These are phyloP conservation scores for Gracilariopsis chorda DNA, from an alignment of 23 red algal genomes.

Conservation along the genomic window DNA sequence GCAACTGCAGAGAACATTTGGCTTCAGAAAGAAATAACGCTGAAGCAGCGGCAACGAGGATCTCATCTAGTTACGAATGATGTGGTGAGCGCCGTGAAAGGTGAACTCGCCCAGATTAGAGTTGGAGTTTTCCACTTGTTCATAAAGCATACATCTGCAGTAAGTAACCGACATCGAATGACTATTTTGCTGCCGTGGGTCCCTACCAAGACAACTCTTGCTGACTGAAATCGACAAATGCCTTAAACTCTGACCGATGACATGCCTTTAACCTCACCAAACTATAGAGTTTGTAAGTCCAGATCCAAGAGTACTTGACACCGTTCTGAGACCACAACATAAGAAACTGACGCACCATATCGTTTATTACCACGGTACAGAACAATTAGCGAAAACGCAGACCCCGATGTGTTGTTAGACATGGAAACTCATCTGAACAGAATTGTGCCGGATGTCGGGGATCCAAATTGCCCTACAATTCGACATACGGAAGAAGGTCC, in stretches of 20 bases:
- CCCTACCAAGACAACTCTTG: neutral
- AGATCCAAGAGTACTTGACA: too few relatives aligned
- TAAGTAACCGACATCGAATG: slow-evolving; percentile 1
- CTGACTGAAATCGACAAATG: neutral
- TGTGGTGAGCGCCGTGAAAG: slow-evolving; percentile 1
- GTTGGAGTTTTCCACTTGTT: slow-evolving; percentile 67
- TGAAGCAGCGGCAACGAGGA: slow-evolving; percentile 27
- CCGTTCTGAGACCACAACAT: too few relatives aligned
- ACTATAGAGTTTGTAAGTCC: slow-evolving; percentile 47
- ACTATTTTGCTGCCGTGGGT: too few relatives aligned
- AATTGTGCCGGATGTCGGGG: slow-evolving; percentile 65
- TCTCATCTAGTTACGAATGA: slow-evolving; percentile 67
- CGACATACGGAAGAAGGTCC: slow-evolving; percentile 67
- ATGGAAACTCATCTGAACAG: slow-evolving; percentile 62
- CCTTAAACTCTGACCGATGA: neutral
- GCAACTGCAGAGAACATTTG: slow-evolving; percentile 9
- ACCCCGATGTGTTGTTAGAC: slow-evolving; percentile 65
- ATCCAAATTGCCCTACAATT: slow-evolving; percentile 42
- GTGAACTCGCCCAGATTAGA: slow-evolving; percentile 9
- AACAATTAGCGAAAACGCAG: slow-evolving; percentile 75
- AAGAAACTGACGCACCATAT: too few relatives aligned
- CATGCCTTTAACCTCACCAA: too few relatives aligned
- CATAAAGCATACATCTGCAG: slow-evolving; percentile 66
- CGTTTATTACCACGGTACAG: too few relatives aligned
- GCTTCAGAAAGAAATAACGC: slow-evolving; percentile 37